phyloP scores from a whole-genome alignment of 2,329 filamentous ascomycete species.

The Parascedosporium putredinis region DNA sequence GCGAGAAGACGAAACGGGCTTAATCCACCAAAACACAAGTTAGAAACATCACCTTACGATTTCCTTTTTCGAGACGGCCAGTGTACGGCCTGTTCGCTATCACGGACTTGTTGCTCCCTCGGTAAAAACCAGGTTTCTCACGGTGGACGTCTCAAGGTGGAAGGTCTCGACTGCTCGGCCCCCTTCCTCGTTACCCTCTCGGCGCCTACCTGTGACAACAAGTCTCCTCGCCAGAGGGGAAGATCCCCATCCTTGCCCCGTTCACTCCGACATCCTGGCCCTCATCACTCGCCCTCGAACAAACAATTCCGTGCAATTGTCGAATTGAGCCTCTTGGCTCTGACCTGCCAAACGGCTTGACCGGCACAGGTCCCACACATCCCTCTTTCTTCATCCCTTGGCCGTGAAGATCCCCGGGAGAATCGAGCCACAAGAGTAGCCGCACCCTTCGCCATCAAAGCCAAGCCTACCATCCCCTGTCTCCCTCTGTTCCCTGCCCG shows the following conservation, averaged over 20 bases:
- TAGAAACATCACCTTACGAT: not conserved
- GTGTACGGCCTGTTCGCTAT: not conserved
- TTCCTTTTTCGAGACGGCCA: not conserved
- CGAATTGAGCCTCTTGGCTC: slow-evolving; percentile 4
- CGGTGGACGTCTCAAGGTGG: slow-evolving; percentile 6
- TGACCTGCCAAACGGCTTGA: slow-evolving; percentile 1
- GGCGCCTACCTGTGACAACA: not conserved
- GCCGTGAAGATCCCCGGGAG: slow-evolving; percentile 4
- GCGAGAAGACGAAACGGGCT: not conserved
- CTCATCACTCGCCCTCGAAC: no score
- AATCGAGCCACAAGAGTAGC: not conserved
- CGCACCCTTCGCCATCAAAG: not conserved
- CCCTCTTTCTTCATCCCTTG: no score
- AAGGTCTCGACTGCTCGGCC: not conserved
- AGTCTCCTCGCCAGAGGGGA: no score
- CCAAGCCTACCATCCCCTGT: not conserved
- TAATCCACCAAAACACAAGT: not conserved
- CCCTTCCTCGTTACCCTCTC: not conserved
- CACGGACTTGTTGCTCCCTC: not conserved
- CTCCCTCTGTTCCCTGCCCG: not conserved
- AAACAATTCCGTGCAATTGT: slow-evolving; percentile 1
- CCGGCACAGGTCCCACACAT: slow-evolving; percentile 1
- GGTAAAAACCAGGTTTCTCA: slow-evolving; percentile 4
- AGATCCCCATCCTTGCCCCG: not conserved
- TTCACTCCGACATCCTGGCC: no score